Evolutionary conservation across 1,139 yeast species (phyloP), one percentile per base, ranked within the genome.

Genomic region (Geotrichum aggregatum): DNA sequence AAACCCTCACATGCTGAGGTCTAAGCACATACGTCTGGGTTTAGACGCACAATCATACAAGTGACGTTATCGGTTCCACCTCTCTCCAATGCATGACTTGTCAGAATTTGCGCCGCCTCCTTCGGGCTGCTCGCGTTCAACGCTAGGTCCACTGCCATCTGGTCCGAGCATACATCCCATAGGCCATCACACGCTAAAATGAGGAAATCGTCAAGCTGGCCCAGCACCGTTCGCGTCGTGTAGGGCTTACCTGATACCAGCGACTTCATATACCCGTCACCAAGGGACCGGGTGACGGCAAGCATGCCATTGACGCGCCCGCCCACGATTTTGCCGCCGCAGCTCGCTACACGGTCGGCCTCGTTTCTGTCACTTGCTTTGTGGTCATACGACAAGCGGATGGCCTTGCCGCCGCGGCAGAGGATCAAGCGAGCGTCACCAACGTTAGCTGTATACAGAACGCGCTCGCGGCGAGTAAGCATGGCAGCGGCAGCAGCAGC

Each of bases 231-330:
- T 47, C 89, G 82, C 0, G 98, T 88, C 0, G 98, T 92, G 63
- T 84, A 92, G 0, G 98, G 99, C 52, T 82, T 80, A 0, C 97
- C 96, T 35, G 89, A 81, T 21, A 92, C 97, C 56, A 87, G 74
- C 52, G 83, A 87, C 67, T 94, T 95, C 82, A 92, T 85, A 68
- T 88, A 91, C 16, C 84, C 77, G 68, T 92, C 98, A n/a, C 98
- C 99, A 40, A 92, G 75, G 1, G 98, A 85, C 57, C 99, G 75
- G 2, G 97, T 88, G 16, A 92, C 96, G 0, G 98, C 98, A 52
- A 94, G 75, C 65, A 94, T 91, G 4, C 98, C 98, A 66, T 91
- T 92, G 38, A 92, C 98, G 60, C 99, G 77, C 61, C 88, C 86
- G 63, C 88, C 88, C 78, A 92, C 78, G 54, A 92, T 80, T 35